These are phyloP conservation scores for Fusarium napiforme DNA, from an alignment of 2,329 filamentous ascomycete species.

Conservation along the genomic window DNA sequence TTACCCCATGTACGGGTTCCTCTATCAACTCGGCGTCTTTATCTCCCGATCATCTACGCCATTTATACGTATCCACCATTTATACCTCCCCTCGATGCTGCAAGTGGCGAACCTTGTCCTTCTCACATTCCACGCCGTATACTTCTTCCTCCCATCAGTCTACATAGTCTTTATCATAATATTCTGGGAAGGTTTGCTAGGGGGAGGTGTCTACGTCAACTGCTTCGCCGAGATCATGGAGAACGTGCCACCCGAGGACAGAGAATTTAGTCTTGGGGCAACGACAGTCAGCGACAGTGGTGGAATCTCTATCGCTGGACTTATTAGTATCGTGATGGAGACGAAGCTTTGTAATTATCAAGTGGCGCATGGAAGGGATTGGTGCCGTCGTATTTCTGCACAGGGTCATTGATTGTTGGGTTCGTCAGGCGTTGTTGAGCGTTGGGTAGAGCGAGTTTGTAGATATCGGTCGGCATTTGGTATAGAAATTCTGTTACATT, in stretches of 20 bases:
- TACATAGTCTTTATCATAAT: conserved; percentile 87
- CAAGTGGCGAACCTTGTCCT: conserved; percentile 82
- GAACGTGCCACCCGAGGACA: conserved; percentile 77
- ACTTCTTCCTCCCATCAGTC: conserved; percentile 84
- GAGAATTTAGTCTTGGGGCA: conserved; percentile 91
- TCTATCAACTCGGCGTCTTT: conserved; percentile 96
- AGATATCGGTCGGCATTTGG: neutral
- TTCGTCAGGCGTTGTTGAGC: conserved; percentile 8
- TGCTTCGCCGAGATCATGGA: conserved; percentile 96
- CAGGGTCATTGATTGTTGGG: conserved; percentile 29
- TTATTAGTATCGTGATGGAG: conserved; percentile 86
- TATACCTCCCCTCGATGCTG: conserved; percentile 85
- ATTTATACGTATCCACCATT: conserved; percentile 80
- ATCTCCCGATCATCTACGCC: conserved; percentile 91
- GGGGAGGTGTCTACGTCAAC: conserved; percentile 93
- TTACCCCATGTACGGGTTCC: conserved; percentile 93
- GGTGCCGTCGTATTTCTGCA: conserved; percentile 70
- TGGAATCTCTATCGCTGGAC: conserved; percentile 88
- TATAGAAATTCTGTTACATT: conserved; percentile 14
- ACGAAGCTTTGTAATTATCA: conserved; percentile 86
- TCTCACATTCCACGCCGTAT: conserved; percentile 80
- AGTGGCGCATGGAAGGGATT: conserved; percentile 80
- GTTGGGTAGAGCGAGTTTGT: neutral
- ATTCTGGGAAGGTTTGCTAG: conserved; percentile 94
- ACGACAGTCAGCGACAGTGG: conserved; percentile 92